Base-by-base conservation (phyloP, 768 basidiomycete genomes). In the Ramaria sp. region DNA sequence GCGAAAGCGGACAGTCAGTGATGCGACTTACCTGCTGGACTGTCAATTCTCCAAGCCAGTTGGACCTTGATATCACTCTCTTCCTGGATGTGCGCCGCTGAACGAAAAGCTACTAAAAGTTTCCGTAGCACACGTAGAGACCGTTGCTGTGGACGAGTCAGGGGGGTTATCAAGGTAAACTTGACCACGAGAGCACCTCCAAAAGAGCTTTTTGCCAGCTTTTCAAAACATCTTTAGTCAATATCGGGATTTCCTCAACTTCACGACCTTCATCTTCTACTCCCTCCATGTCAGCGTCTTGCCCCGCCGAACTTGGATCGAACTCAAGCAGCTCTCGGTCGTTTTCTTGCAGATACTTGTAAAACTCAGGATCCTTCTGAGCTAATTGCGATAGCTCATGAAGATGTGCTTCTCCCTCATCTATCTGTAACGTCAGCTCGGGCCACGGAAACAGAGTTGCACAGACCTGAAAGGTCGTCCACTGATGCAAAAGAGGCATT, bases 291-390 rank as follows among this genome's bases (percentile, higher is more conserved):
- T 71, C 76, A 20, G 70, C 77, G 12, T 67, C 71, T 2, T 66
- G 74, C 1, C 68, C 70, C 1, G 68, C 69, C 22, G 65, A 70
- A 53, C 75, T 63, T 0, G 78, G 72, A 41, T 82, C 74, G 66
- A 98, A 98, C 4, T 90, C 78, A 2, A 99, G 76, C n/a, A 98
- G 74, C 55, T 92, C 93, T 58, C 76, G 74, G 70, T 99, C 96
- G 66, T 99, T 93, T 71, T 98, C 91, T 72, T 94, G 86, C 1
- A 99, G 77, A 67, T 94, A 99, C 71, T 94, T 91, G 84, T 82
- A 99, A 73, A 98, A 99, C 66, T 96, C 95, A n/a, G 95, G 95
- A 69, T 99, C 95, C 68, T 91, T 92, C 70, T 95, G 88, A 1
- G 90, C 90, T 37, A 99, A 79, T 66, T 88, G 84, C 39, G 88